phyloP scores from a whole-genome alignment of 2,329 filamentous ascomycete species.

The Remersonia thermophila region DNA sequence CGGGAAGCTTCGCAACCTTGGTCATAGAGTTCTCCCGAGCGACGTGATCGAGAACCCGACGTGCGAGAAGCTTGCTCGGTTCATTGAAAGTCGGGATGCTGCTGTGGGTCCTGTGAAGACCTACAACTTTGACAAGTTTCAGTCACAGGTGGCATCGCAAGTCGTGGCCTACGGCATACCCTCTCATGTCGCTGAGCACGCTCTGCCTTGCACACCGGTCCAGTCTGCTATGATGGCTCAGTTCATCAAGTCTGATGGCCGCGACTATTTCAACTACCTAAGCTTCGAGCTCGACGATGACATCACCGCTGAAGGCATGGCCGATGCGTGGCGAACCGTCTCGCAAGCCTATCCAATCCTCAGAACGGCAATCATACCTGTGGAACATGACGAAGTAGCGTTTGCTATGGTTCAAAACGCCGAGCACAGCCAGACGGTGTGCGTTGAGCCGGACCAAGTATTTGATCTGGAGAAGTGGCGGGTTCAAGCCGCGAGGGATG shows the following conservation, averaged over 20 bases:
- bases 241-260: conserved; percentile 54
- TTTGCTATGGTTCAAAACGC: conserved; percentile 72
- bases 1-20: conserved; percentile 47
- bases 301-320: conserved; percentile 30
- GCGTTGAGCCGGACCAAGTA: conserved; percentile 8
- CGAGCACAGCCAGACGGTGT: conserved; percentile 24
- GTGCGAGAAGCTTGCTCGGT: conserved; percentile 27
- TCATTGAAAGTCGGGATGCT: no score
- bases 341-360: conserved; percentile 55
- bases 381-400: conserved; percentile 45
- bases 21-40: conserved; percentile 47
- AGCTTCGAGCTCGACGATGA: conserved; percentile 35
- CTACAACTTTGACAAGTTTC: conserved; percentile 33
- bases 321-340: conserved; percentile 46
- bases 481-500: conserved; percentile 17
- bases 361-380: conserved; percentile 57
- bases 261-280: conserved; percentile 65
- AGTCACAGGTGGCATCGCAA: conserved; percentile 19
- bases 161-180: conserved; percentile 14
- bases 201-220: conserved; percentile 67
- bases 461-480: conserved; percentile 29
- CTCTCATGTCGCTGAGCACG: conserved; percentile 32
- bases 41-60: conserved; percentile 60
- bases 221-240: conserved; percentile 72
- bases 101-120: no score